phyloP scores from a whole-genome alignment of 495 filamentous ascomycete species.

The Massariosphaeria phaeospora region DNA sequence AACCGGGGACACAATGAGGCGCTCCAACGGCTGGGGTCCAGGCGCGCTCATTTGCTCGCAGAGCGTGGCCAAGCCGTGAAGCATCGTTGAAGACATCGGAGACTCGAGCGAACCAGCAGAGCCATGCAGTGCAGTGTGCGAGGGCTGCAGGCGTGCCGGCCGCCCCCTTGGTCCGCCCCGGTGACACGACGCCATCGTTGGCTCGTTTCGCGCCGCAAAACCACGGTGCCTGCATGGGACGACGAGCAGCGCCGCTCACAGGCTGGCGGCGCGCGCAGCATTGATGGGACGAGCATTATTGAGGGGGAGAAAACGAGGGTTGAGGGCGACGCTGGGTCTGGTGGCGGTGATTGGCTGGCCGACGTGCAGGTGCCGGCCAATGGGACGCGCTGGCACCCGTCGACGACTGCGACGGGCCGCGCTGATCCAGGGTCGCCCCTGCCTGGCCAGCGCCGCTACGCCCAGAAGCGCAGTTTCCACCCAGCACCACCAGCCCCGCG shows the following conservation, averaged over 20 bases:
- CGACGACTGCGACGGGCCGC: too few species aligned
- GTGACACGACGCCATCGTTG: conserved; percentile 24
- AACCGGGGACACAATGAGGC: conserved; percentile 28
- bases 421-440: too few species aligned
- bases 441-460: too few species aligned
- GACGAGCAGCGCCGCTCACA: too few species aligned
- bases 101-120: conserved; percentile 15
- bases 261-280: too few species aligned
- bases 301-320: not conserved
- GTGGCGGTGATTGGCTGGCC: conserved; percentile 14
- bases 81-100: conserved; percentile 16
- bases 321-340: not conserved
- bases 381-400: too few species aligned
- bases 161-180: conserved; percentile 8
- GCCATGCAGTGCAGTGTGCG: not conserved
- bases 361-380: too few species aligned
- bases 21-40: conserved; percentile 30
- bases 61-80: conserved; percentile 4
- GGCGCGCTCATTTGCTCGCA: conserved; percentile 7
- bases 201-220: conserved; percentile 20
- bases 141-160: not conserved
- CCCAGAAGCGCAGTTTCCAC: too few species aligned
- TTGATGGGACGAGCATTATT: too few species aligned
- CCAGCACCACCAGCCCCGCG: too few species aligned
- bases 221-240: conserved; percentile 29